Conservation (phyloP, 139 green algal species). For the Tetradesmus obliquus region DNA sequence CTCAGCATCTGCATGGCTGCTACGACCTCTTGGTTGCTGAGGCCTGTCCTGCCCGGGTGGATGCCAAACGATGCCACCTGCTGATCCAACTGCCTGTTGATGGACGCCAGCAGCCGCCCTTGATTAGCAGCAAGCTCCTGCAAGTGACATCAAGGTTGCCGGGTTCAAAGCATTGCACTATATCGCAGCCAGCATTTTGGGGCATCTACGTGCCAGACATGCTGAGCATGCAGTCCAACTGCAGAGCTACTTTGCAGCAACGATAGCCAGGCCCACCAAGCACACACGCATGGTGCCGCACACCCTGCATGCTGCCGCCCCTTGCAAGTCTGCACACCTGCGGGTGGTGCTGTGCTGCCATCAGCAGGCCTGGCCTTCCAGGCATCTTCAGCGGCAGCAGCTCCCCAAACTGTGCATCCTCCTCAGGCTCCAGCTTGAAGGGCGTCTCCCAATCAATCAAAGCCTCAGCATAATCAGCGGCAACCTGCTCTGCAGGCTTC, state of each 20-base stretch:
- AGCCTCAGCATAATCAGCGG: background rate
- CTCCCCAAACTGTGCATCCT: conserved; percentile 2
- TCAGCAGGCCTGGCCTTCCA: background rate
- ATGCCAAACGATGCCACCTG: conserved; percentile 41
- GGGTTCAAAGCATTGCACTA: too few relatives aligned
- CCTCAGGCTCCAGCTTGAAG: conserved; percentile 23
- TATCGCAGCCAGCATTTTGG: too few relatives aligned
- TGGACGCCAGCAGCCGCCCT: background rate
- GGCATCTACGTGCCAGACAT: too few relatives aligned
- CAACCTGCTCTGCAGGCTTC: background rate
- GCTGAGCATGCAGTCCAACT: too few relatives aligned
- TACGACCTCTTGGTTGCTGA: conserved; percentile 38
- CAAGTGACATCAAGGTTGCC: background rate
- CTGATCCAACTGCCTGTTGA: conserved; percentile 38
- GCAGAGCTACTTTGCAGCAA: too few relatives aligned
- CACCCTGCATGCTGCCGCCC: too few relatives aligned
- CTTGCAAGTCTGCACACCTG: background rate
- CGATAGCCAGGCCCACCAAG: too few relatives aligned
- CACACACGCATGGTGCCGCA: too few relatives aligned
- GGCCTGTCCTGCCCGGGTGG: conserved; percentile 29
- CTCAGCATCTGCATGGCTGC: conserved; percentile 43
- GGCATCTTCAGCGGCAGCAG: background rate
- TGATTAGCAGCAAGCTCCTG: conserved; percentile 20
- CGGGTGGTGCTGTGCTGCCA: conserved; percentile 1
- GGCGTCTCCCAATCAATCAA: background rate